Conservation (phyloP, 2,329 filamentous ascomycete species). For the Falciphora oryzae region DNA sequence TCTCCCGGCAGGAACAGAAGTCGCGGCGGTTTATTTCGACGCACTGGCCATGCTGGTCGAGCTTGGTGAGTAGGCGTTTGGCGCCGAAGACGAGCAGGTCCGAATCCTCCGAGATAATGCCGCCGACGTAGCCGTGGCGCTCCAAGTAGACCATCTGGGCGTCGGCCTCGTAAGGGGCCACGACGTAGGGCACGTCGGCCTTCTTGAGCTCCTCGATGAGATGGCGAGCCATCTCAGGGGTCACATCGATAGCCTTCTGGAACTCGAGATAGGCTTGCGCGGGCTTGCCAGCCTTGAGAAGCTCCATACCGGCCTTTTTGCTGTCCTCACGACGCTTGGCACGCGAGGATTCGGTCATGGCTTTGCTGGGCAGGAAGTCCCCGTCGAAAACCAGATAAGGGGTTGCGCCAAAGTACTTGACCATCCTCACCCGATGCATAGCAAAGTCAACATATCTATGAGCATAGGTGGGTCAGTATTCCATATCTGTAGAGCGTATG, state of each 20-base stretch:
- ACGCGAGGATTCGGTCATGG: slow-evolving; percentile 74
- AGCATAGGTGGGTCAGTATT: slow-evolving; percentile 1
- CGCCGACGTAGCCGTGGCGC: slow-evolving; percentile 72
- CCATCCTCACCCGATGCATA: slow-evolving; percentile 88
- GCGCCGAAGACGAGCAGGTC: slow-evolving; percentile 94
- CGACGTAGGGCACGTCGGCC: slow-evolving; percentile 74
- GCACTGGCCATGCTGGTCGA: slow-evolving; percentile 90
- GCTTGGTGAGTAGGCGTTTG: slow-evolving; percentile 82
- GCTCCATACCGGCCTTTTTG: slow-evolving; percentile 67
- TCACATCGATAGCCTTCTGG: slow-evolving; percentile 93
- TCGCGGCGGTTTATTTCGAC: slow-evolving; percentile 86
- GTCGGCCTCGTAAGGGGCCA: slow-evolving; percentile 96
- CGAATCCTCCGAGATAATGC: slow-evolving; percentile 93
- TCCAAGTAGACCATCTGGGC: slow-evolving; percentile 95
- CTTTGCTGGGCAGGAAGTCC: slow-evolving; percentile 90
- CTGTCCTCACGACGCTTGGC: slow-evolving; percentile 71
- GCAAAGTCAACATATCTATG: slow-evolving; percentile 84
- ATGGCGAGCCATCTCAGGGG: slow-evolving; percentile 87
- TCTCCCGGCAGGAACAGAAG: slow-evolving; percentile 81
- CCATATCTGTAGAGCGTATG: not conserved
- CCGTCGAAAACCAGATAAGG: slow-evolving; percentile 96
- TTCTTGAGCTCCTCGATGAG: slow-evolving; percentile 89
- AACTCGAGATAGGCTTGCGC: slow-evolving; percentile 78
- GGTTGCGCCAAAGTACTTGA: slow-evolving; percentile 86
- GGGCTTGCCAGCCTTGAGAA: slow-evolving; percentile 74